Evolutionary conservation across 2,329 filamentous ascomycete species (phyloP).

Genomic region (Trichothecium roseum): DNA sequence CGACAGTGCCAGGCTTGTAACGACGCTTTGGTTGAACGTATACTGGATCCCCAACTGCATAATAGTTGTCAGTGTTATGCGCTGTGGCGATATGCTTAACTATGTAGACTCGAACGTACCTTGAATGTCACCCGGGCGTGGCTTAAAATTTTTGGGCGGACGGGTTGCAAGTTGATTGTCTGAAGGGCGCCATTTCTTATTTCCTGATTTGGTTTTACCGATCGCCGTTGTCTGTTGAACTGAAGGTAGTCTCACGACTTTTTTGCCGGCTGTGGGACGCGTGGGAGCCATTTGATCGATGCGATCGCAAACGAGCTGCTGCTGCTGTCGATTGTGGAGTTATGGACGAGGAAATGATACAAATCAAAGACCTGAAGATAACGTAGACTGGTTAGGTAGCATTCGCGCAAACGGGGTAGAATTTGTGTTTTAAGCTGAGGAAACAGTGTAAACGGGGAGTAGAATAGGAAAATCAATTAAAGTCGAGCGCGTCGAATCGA

Average conservation of each 20-base stretch:
- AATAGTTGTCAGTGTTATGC: conserved; percentile 11
- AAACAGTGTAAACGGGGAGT: background rate
- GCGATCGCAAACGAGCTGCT: background rate
- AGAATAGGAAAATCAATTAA: background rate
- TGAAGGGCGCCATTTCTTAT: conserved; percentile 7
- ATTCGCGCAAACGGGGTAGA: background rate
- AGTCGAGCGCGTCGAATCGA: too few relatives aligned
- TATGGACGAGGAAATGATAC: too few relatives aligned
- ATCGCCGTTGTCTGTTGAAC: background rate
- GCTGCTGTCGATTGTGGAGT: background rate
- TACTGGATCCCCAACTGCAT: conserved; percentile 60
- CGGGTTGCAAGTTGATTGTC: conserved; percentile 5
- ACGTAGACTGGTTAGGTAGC: background rate
- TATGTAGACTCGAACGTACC: conserved; percentile 16
- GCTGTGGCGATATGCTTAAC: too few relatives aligned
- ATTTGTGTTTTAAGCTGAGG: background rate
- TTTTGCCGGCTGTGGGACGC: background rate
- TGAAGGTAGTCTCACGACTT: too few relatives aligned
- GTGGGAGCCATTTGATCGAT: conserved; percentile 2
- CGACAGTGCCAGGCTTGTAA: conserved; percentile 72
- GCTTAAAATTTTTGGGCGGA: conserved; percentile 9
- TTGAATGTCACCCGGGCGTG: conserved; percentile 29
- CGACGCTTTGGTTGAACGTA: conserved; percentile 51
- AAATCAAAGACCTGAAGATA: background rate
- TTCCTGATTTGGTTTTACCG: background rate